Conservation (phyloP, 352 stramenopile genomes). For the Pythium biforme region DNA sequence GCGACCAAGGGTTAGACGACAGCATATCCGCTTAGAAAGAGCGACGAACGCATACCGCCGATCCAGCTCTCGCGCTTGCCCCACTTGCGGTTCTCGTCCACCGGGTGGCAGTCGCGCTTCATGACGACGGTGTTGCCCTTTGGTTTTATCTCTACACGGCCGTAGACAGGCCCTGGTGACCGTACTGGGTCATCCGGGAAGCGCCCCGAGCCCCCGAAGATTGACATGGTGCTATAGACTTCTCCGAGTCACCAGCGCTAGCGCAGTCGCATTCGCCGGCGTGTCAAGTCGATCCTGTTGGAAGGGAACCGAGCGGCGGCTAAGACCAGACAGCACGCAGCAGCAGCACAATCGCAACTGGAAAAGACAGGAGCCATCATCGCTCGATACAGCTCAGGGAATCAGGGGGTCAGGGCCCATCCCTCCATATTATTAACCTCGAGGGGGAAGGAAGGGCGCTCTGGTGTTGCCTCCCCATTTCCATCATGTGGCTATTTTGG, state of each 20-base stretch:
- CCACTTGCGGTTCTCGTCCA: conserved; percentile 66
- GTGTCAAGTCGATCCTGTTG: not conserved
- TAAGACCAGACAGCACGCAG: not conserved
- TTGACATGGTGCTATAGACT: conserved; percentile 43
- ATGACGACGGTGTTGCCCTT: conserved; percentile 72
- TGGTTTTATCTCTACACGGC: conserved; percentile 48
- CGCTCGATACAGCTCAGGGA: not conserved
- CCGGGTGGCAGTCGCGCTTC: conserved; percentile 62
- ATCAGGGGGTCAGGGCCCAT: not conserved
- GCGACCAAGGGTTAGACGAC: not conserved
- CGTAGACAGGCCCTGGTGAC: conserved; percentile 77
- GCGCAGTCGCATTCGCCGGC: conserved; percentile 9
- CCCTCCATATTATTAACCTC: not conserved
- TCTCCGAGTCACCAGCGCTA: not conserved
- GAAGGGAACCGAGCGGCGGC: no score
- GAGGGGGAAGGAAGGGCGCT: no score
- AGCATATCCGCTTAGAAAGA: no score
- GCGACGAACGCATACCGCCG: conserved; percentile 34
- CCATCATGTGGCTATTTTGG: not conserved
- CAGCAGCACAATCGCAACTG: not conserved
- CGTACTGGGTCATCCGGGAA: conserved; percentile 70
- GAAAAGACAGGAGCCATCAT: no score
- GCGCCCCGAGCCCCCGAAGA: conserved; percentile 76
- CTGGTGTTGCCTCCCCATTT: not conserved
- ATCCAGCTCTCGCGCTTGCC: conserved; percentile 86